Evolutionary conservation across 192 early-diverging fungal genomes (phyloP), one percentile per base, ranked within the genome.

Genomic region (Umbelopsis vinacea): DNA sequence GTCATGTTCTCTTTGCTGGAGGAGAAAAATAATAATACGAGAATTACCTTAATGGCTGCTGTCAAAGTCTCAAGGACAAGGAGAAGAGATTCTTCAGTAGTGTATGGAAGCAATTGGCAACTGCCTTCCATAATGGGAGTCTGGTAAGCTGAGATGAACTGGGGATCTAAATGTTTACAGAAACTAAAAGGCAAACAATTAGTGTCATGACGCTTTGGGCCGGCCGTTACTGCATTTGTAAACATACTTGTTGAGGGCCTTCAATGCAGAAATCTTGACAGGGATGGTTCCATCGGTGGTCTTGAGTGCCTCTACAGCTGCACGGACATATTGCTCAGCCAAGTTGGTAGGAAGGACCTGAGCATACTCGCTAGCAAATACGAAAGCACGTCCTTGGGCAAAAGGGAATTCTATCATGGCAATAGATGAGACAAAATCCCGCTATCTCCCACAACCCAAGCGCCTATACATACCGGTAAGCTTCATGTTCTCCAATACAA

Each of bases 331-430:
- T 47, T 93, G 88, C 2, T 76, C 63, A 2, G 91, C 84, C 29
- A 94, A 83, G 15, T 88, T 78, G 1, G 82, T 57, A 15, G 93
- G 93, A 29, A 96, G 79, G 21, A 89, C 83, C 12, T 85, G 80
- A 19, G 91, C 89, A 86, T 95, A 94, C 73, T 91, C 86, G 53
- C 90, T 91, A 3, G 92, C 87, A 86, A 96, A 96, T 19, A 95
- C 91, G 66, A 98, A 88, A 2, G 95, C 90, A 15, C 97, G 94
- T 5, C 96, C 95, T 78, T 95, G 93, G 70, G 94, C 85, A 77
- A 95, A 95, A 9, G 97, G 97, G 50, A 71, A 82, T 9, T 88
- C 89, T 84, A 52, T 29, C 37, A 53, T 53, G 12, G 22, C 52
- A 37, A 63, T 37, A 6, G n/a, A 48, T 67, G 40, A 66, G 19